phyloP scores from a whole-genome alignment of 768 basidiomycete species.

The Hygrocybe coccinea region DNA sequence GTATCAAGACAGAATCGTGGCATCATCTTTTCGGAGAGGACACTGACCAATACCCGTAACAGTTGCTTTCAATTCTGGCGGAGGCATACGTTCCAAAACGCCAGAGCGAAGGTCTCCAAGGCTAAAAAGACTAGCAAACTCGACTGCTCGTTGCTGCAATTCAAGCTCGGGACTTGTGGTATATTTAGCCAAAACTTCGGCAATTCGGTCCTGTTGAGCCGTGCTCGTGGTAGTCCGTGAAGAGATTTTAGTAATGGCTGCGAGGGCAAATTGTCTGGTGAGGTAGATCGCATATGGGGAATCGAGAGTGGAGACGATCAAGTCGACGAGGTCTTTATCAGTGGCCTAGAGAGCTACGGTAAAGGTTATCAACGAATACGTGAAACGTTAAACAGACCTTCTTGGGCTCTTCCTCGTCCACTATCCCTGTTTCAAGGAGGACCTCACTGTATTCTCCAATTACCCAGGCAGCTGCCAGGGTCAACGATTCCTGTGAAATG shows the following conservation, averaged over 20 bases:
- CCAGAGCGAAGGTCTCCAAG: slow-evolving; percentile 73
- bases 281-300: slow-evolving; percentile 93
- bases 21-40: background rate
- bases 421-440: slow-evolving; percentile 77
- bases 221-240: slow-evolving; percentile 65
- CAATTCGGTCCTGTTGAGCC: slow-evolving; percentile 73
- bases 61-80: slow-evolving; percentile 94
- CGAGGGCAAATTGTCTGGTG: slow-evolving; percentile 87
- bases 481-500: slow-evolving; percentile 94
- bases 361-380: background rate
- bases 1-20: slow-evolving; percentile 5
- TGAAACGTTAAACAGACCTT: slow-evolving; percentile 43
- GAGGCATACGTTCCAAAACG: slow-evolving; percentile 97
- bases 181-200: slow-evolving; percentile 71
- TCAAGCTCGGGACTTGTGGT: slow-evolving; percentile 89
- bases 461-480: slow-evolving; percentile 90
- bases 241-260: slow-evolving; percentile 84
- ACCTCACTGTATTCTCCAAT: slow-evolving; percentile 95
- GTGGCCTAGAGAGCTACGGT: slow-evolving; percentile 44
- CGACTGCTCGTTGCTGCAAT: slow-evolving; percentile 92
- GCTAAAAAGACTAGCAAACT: slow-evolving; percentile 83
- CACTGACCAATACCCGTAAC: slow-evolving; percentile 84
- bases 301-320: slow-evolving; percentile 79
- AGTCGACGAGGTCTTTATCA: slow-evolving; percentile 80
- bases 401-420: slow-evolving; percentile 66